phyloP scores from a whole-genome alignment of 371 early-diverging fungal genomes.

The Haplosporangium sp. region DNA sequence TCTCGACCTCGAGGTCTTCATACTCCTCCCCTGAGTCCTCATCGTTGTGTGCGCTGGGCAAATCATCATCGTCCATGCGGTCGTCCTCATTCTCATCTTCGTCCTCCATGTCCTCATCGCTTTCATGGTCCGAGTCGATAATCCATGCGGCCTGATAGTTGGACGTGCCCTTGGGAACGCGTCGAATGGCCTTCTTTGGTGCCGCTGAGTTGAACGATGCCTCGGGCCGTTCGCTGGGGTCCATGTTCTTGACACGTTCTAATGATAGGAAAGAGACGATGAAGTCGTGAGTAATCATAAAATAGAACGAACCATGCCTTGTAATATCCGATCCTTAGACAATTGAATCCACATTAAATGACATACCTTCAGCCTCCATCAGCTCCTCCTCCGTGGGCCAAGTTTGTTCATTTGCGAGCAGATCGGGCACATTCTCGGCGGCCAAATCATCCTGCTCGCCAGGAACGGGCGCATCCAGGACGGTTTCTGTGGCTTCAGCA shows the following conservation, averaged over 20 bases:
- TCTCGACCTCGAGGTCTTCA: slow-evolving; percentile 79
- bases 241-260: slow-evolving; percentile 51
- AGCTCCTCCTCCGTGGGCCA: slow-evolving; percentile 98
- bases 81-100: slow-evolving; percentile 68
- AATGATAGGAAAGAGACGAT: background rate
- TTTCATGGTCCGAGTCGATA: slow-evolving; percentile 79
- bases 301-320: no score
- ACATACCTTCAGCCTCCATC: slow-evolving; percentile 77
- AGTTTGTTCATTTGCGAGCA: slow-evolving; percentile 94
- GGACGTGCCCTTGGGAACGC: slow-evolving; percentile 96
- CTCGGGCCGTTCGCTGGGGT: slow-evolving; percentile 58
- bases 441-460: slow-evolving; percentile 82
- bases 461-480: slow-evolving; percentile 73
- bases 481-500: slow-evolving; percentile 58
- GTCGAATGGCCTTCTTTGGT: slow-evolving; percentile 60
- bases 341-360: background rate
- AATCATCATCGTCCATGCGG: slow-evolving; percentile 64
- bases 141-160: slow-evolving; percentile 98
- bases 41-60: slow-evolving; percentile 55
- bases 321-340: no score
- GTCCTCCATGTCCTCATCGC: slow-evolving; percentile 66
- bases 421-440: slow-evolving; percentile 89
- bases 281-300: no score
- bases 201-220: slow-evolving; percentile 44
- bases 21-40: slow-evolving; percentile 77